Percentiles rank a stretch among this genome's conserved stretches.
Conservation (phyloP, 371 early-diverging fungal species). For the Zopfochytrium polystomum region DNA sequence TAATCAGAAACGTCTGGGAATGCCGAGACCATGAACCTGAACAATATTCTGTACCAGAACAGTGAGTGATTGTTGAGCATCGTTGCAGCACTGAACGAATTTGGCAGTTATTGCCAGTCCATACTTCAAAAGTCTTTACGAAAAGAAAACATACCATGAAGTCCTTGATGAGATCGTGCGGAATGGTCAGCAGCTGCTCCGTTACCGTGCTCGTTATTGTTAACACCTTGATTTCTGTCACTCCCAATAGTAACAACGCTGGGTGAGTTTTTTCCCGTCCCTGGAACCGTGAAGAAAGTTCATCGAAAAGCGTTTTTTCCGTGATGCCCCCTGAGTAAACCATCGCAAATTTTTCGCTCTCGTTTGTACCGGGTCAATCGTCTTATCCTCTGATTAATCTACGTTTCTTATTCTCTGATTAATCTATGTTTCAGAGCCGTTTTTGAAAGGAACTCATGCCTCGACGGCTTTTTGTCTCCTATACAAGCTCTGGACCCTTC, state of each 20-base stretch:
- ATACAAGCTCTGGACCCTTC: slow-evolving; percentile 81
- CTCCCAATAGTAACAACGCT: slow-evolving; percentile 8
- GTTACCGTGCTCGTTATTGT: slow-evolving; percentile 36
- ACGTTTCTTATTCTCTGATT: slow-evolving; percentile 6
- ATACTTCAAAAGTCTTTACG: slow-evolving; percentile 49
- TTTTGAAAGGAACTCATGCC: slow-evolving; percentile 75
- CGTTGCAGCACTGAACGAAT: not conserved
- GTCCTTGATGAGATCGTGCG: slow-evolving; percentile 78
- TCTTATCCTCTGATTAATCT: not conserved
- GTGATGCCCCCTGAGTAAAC: too few species aligned
- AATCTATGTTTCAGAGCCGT: slow-evolving; percentile 62
- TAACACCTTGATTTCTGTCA: not conserved
- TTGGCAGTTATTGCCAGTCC: slow-evolving; percentile 29
- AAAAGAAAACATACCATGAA: slow-evolving; percentile 77
- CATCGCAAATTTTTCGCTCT: not conserved
- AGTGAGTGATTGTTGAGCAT: slow-evolving; percentile 46
- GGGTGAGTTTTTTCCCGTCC: slow-evolving; percentile 11
- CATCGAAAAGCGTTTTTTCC: too few species aligned
- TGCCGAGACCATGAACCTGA: slow-evolving; percentile 80
- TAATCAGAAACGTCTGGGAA: slow-evolving; percentile 72
- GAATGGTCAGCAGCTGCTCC: slow-evolving; percentile 58
- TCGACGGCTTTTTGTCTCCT: slow-evolving; percentile 83
- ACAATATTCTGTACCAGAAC: slow-evolving; percentile 53
- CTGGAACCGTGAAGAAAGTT: not conserved
- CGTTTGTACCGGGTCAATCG: not conserved